Base-by-base conservation (phyloP, 2,329 filamentous ascomycete species). In the Plenodomus lindquistii region DNA sequence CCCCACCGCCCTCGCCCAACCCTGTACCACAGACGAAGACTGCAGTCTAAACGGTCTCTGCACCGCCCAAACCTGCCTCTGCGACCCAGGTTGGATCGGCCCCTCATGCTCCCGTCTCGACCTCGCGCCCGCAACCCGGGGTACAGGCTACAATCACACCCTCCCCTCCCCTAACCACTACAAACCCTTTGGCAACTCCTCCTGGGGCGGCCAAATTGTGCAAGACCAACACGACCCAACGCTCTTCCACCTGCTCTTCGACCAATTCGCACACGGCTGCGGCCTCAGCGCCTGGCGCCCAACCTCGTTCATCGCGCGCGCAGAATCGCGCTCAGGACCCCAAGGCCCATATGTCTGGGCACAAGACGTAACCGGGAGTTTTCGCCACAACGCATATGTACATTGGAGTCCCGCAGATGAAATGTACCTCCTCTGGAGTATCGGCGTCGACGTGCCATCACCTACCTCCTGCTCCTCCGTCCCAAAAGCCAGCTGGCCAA, bases 251-350 rank as follows among this genome's bases (percentile, higher is more conserved):
- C 71, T 81, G 0, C 65, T 80, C 37, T 69, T 71, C 1, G 73
- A 76, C 0, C 75, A 80, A 40, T 78, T 80, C 47, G 65, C 70
- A 0, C 67, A 74, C 42, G 75, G 74, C 6, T 81, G 78, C 42
- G 77, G 77, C 0, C 66, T 81, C 1, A 62, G 62, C 5, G 76
- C 74, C n/a, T 81, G 79, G 77, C 67, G 72, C 10, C 77, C 77
- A 0, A 77, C 74, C 42, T 76, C 73, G 16, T 75, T 71, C 16
- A 66, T 79, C 16, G 73, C 77, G 21, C 65, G 77, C 15, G 77
- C 78, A 1, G 78, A 79, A 50, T 79, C 77, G 0, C 59, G 60
- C 2, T 70, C 56, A 0, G 78, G 77, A 0, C 77, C 78, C 0
- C 63, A 68, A 10, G 78, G 78, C 0, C 78, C 77, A 0, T 80